Conservation (phyloP, 352 stramenopile genomes). For the Globisporangium cystogenes region DNA sequence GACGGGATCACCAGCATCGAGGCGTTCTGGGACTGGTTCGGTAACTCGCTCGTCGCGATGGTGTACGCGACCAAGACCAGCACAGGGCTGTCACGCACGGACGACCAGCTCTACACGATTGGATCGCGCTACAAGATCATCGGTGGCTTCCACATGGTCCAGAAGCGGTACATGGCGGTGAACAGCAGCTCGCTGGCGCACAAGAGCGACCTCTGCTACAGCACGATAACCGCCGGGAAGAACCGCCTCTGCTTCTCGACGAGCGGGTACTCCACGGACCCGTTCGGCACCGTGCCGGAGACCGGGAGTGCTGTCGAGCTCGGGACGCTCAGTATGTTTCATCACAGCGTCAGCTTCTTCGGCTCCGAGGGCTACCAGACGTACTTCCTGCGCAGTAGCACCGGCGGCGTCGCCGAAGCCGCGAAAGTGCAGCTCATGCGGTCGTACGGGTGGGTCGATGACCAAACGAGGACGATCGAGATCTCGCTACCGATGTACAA, state of each 20-base stretch:
- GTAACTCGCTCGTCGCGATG: slow-evolving; percentile 39
- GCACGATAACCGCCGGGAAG: slow-evolving; percentile 27
- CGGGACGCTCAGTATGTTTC: slow-evolving; percentile 45
- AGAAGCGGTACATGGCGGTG: slow-evolving; percentile 39
- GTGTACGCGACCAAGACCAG: slow-evolving; percentile 33
- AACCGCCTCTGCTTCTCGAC: slow-evolving; percentile 35
- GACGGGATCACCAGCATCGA: slow-evolving; percentile 28
- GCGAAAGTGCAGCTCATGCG: slow-evolving; percentile 27
- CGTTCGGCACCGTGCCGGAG: slow-evolving; percentile 34
- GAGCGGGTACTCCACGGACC: slow-evolving; percentile 21
- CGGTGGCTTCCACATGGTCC: slow-evolving; percentile 56
- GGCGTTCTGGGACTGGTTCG: slow-evolving; percentile 59
- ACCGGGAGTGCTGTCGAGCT: slow-evolving; percentile 17
- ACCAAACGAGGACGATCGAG: slow-evolving; percentile 40
- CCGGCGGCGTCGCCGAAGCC: slow-evolving; percentile 23
- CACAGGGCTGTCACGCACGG: slow-evolving; percentile 9
- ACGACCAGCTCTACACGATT: slow-evolving; percentile 41
- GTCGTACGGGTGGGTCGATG: slow-evolving; percentile 46
- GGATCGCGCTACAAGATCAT: slow-evolving; percentile 54
- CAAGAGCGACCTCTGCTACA: slow-evolving; percentile 45
- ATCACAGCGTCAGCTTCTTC: slow-evolving; percentile 28
- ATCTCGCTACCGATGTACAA: slow-evolving; percentile 61
- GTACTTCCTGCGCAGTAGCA: slow-evolving; percentile 46
- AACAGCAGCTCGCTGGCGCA: slow-evolving; percentile 36
- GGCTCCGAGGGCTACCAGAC: slow-evolving; percentile 41